Conservation (phyloP, 2,329 filamentous ascomycete genomes). For the Microsporum ferrugineum region DNA sequence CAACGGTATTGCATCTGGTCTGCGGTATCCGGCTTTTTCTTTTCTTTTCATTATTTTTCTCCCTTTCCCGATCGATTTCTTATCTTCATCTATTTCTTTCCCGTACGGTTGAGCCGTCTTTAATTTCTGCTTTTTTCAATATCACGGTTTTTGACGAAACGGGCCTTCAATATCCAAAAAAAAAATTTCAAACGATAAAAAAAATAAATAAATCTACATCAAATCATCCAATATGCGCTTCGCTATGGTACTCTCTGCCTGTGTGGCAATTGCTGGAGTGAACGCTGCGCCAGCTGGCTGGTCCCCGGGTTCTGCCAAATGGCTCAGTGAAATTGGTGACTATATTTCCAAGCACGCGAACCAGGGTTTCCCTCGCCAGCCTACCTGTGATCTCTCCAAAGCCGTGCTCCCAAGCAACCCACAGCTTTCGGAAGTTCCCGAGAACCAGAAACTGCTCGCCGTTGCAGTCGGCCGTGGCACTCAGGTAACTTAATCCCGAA, state of each 20-base stretch:
- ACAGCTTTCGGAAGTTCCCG: constrained; percentile 49
- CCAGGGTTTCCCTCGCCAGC: constrained; percentile 12
- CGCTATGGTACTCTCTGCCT: constrained; percentile 21
- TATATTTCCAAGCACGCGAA: constrained; percentile 25
- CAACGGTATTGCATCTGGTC: constrained; percentile 1
- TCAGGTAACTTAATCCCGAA: constrained; percentile 28
- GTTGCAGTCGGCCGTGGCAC: constrained; percentile 80
- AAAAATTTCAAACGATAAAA: not conserved
- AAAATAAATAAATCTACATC: not conserved
- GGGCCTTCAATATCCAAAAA: not conserved
- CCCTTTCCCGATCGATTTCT: not conserved
- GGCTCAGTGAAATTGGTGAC: constrained; percentile 30
- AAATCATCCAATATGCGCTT: constrained; percentile 15
- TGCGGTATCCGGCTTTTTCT: not conserved
- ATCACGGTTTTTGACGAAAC: not conserved
- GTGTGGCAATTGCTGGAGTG: constrained; percentile 25
- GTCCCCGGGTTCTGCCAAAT: constrained; percentile 31
- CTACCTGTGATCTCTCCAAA: constrained; percentile 26
- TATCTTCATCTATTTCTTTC: not conserved
- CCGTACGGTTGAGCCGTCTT: not conserved
- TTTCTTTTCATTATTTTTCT: not conserved
- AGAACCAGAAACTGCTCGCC: constrained; percentile 56
- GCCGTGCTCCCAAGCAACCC: constrained; percentile 39
- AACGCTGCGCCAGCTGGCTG: constrained; percentile 29
- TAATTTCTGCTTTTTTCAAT: not conserved